Base-by-base conservation (phyloP, 805 yeast genomes). In the Yamadazyma nakazawae region DNA sequence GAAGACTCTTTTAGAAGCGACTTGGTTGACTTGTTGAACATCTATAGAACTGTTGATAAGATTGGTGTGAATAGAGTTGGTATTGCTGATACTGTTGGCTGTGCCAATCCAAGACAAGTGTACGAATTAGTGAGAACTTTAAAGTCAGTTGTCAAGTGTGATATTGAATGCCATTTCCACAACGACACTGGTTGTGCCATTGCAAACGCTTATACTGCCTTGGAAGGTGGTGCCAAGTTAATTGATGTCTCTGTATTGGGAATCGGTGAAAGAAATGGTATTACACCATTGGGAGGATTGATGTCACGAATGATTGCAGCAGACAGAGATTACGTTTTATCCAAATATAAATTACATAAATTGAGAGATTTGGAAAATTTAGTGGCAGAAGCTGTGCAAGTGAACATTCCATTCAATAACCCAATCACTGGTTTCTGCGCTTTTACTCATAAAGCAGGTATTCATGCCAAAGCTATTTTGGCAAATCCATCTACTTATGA, bases 351-450 rank as follows among this genome's bases (percentile, higher is more conserved):
- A 64, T 67, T 79, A 54, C 70, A 70, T 59, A 77, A 78, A 61
- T 70, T 79, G 53, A 72, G 83, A 67, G 82, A 78, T 50, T 67
- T 79, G 58, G 84, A 79, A 61, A 77, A 76, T 58, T 65, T 79
- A 64, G 80, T 79, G 43, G 82, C 82, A 24, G 83, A 79, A 42
- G 77, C 80, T 24, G 82, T 79, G 37, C 78, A 74, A 57, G 82
- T 79, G 45, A 79, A 78, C 54, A 72, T 79, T 53, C 84, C 84
- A 18, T 79, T 79, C 69, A 79, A 79, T 67, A 78, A 79, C 64
- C 84, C 84, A 50, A 78, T 79, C 58, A 79, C 84, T 39, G 84
- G 84, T 16, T 79, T 79, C 72, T 78, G 83, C 69, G 82, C 84
- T 37, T 79, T 79, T 64, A 79, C 84, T 37, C 84, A 79, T 63